Conservation (phyloP, 495 filamentous ascomycete genomes). For the Neurospora pannonica region DNA sequence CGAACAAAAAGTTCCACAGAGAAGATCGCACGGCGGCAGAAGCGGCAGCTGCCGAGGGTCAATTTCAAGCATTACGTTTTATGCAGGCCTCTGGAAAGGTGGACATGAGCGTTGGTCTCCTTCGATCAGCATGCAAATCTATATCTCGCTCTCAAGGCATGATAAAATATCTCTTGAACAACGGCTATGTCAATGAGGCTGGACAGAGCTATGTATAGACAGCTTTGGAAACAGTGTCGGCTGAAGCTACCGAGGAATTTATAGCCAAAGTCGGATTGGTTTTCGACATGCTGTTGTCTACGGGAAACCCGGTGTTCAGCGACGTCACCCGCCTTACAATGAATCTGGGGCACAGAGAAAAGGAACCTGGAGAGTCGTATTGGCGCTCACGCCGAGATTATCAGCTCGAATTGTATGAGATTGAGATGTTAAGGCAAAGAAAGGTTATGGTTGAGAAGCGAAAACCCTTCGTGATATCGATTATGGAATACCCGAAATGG, state of each 20-base stretch:
- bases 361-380: too few species aligned
- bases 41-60: not conserved
- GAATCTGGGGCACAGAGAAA: not conserved
- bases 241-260: too few species aligned
- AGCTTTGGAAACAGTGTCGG: not conserved
- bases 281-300: not conserved
- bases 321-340: not conserved
- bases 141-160: not conserved
- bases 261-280: not conserved
- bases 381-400: too few species aligned
- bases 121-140: not conserved
- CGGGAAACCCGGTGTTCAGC: not conserved
- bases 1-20: not conserved
- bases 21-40: not conserved
- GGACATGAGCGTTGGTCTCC: not conserved
- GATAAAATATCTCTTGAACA: not conserved
- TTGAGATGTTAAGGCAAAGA: too few species aligned
- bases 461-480: not conserved
- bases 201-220: not conserved
- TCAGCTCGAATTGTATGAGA: too few species aligned
- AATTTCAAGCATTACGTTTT: not conserved
- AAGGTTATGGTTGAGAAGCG: not conserved
- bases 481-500: not conserved
- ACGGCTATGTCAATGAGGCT: not conserved
- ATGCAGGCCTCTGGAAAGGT: not conserved